Conservation (phyloP, 805 yeast species). For the Candida wancherniae region DNA sequence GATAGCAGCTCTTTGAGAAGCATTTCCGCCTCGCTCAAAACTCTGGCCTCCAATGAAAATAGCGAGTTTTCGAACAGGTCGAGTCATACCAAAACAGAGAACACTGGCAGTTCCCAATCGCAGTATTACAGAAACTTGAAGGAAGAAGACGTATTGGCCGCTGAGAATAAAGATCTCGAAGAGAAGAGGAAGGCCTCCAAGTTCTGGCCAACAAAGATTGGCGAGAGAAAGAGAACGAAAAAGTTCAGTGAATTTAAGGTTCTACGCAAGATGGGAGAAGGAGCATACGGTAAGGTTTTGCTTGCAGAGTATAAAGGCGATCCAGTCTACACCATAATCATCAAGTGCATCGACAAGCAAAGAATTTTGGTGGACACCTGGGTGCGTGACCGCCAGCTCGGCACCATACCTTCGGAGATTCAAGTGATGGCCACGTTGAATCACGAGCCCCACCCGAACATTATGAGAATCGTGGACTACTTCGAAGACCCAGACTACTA, state of each 20-base stretch:
- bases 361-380: conserved; percentile 94
- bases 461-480: conserved; percentile 79
- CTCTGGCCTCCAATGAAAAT: conserved; percentile 5
- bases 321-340: conserved; percentile 60
- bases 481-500: conserved; percentile 89
- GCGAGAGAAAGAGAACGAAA: conserved; percentile 65
- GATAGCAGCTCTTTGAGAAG: conserved; percentile 3
- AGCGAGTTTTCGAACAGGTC: conserved; percentile 6
- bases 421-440: conserved; percentile 84
- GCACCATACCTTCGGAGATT: conserved; percentile 95
- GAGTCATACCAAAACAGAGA: conserved; percentile 8
- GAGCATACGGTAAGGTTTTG: conserved; percentile 94
- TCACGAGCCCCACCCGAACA: conserved; percentile 78
- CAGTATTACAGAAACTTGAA: conserved; percentile 23
- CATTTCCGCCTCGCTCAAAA: conserved; percentile 6
- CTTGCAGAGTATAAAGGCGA: conserved; percentile 66
- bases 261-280: conserved; percentile 83
- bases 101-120: conserved; percentile 5
- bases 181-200: conserved; percentile 32
- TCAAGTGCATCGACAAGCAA: conserved; percentile 88
- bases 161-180: conserved; percentile 44
- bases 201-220: conserved; percentile 51
- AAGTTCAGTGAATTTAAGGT: conserved; percentile 66
- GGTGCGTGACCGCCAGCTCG: conserved; percentile 88
- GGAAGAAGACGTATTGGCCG: conserved; percentile 39